These are phyloP conservation scores for Rhododendron vialii DNA, from an alignment of 148 eudicot species.

Conservation along the genomic window DNA sequence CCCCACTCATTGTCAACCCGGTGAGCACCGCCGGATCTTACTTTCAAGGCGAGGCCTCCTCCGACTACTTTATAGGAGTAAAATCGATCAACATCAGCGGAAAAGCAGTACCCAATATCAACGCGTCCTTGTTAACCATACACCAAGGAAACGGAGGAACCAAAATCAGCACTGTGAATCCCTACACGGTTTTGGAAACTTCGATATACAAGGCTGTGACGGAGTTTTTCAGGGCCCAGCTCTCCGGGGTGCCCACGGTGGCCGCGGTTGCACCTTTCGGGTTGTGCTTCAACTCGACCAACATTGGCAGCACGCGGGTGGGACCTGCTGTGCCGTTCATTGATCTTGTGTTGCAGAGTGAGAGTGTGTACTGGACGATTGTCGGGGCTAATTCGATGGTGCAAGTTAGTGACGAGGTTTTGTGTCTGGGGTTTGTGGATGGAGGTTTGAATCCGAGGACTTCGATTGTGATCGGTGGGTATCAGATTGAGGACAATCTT, in stretches of 20 bases:
- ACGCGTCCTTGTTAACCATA: slow-evolving; percentile 28
- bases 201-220: slow-evolving; percentile 33
- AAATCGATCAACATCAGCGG: slow-evolving; percentile 28
- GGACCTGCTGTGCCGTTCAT: slow-evolving; percentile 39
- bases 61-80: slow-evolving; percentile 36
- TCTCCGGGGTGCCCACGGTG: slow-evolving; percentile 12
- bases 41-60: slow-evolving; percentile 6
- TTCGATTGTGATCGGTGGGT: slow-evolving; percentile 43
- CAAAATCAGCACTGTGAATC: slow-evolving; percentile 42
- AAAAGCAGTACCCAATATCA: slow-evolving; percentile 20
- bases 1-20: slow-evolving; percentile 37
- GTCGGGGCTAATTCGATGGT: slow-evolving; percentile 51
- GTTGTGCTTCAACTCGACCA: slow-evolving; percentile 21
- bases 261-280: slow-evolving; percentile 31
- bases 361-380: slow-evolving; percentile 35
- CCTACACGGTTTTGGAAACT: slow-evolving; percentile 35
- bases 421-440: slow-evolving; percentile 47
- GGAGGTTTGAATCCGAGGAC: slow-evolving; percentile 29
- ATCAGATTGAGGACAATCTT: slow-evolving; percentile 47
- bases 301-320: slow-evolving; percentile 6
- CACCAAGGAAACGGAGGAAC: slow-evolving; percentile 36
- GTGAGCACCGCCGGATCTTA: slow-evolving; percentile 10
- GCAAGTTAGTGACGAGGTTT: slow-evolving; percentile 12
- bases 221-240: slow-evolving; percentile 11
- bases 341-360: slow-evolving; percentile 35